These are phyloP conservation scores for Saccharomycopsis olivae DNA, from an alignment of 805 yeast species.

Conservation along the genomic window DNA sequence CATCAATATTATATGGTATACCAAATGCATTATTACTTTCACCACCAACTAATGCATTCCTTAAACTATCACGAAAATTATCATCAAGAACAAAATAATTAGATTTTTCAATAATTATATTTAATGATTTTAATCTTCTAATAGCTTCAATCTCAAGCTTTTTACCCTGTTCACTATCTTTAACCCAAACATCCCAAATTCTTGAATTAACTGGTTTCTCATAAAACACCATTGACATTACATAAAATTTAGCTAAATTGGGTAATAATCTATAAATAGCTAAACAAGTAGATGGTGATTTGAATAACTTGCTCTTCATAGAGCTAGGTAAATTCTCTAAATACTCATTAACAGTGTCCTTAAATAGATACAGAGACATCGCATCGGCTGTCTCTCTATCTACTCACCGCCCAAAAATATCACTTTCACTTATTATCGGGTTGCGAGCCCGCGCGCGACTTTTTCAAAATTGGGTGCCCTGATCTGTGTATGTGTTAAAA, in stretches of 20 bases:
- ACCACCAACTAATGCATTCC: conserved; percentile 80
- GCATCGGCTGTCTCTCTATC: no score
- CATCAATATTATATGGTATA: conserved; percentile 41
- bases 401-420: background rate
- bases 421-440: no score
- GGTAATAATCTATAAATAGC: conserved; percentile 89
- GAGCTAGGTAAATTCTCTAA: conserved; percentile 82
- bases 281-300: conserved; percentile 86
- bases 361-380: conserved; percentile 34
- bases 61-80: conserved; percentile 62
- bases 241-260: conserved; percentile 76
- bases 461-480: no score
- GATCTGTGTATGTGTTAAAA: no score
- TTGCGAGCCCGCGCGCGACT: no score
- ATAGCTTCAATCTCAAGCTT: conserved; percentile 60
- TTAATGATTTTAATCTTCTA: conserved; percentile 64
- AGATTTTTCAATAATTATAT: conserved; percentile 53
- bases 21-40: conserved; percentile 64
- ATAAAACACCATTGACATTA: conserved; percentile 78
- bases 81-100: conserved; percentile 50
- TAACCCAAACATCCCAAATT: conserved; percentile 70
- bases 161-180: conserved; percentile 35
- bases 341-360: conserved; percentile 75
- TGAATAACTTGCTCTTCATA: conserved; percentile 73
- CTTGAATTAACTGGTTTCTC: conserved; percentile 59